Evolutionary conservation across 1,284 basidiomycete species (phyloP), one percentile per base, ranked within the genome.

Genomic region (Tranzscheliella williamsii): DNA sequence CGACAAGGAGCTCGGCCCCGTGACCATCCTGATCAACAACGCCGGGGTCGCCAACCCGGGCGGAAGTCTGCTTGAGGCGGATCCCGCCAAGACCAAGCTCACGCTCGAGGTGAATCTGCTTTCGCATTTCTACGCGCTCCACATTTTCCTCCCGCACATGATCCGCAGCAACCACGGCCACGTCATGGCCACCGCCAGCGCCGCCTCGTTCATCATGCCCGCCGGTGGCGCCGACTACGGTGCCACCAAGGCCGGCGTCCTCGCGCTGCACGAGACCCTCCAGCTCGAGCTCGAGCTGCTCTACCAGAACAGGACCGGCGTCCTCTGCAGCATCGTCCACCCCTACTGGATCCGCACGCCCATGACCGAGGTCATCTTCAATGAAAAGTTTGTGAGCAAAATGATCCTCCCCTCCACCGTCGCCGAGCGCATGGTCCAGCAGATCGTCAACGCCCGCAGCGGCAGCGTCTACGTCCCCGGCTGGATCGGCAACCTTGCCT

Each of bases 111-210:
- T 77, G 42, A 77, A 77, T 44, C 49, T 73, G 13, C 41, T 73
- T 23, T 54, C 72, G 11, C 61, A 75, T 48, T 68, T 65, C 22
- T 61, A 67, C 37, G 71, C 70, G 24, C 53, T 57, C 33, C 65
- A 70, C 37, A 60, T 72, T 41, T 77, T 77, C 47, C 47, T 75
- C 11, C 75, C 72, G 0, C 37, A 57, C 43, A 73, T 75, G 66
- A 47, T 75, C 41, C 33, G 57, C 12, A 24, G 40, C 29, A 75
- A 75, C 51, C 74, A 74, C 51, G 74, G 74, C 13, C 73, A 75
- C 48, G 40, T 74, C 38, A 43, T 76, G 42, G 54, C 57, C 3
- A 53, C 67, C 20, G 74, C 74, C 5, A 65, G 58, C 22, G 62
- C 62, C 2, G 71, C 56, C 12, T 60, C 56, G 20, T 75, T 73